Base-by-base conservation (phyloP, 2,329 filamentous ascomycete species). In the Sporothrix sp. region DNA sequence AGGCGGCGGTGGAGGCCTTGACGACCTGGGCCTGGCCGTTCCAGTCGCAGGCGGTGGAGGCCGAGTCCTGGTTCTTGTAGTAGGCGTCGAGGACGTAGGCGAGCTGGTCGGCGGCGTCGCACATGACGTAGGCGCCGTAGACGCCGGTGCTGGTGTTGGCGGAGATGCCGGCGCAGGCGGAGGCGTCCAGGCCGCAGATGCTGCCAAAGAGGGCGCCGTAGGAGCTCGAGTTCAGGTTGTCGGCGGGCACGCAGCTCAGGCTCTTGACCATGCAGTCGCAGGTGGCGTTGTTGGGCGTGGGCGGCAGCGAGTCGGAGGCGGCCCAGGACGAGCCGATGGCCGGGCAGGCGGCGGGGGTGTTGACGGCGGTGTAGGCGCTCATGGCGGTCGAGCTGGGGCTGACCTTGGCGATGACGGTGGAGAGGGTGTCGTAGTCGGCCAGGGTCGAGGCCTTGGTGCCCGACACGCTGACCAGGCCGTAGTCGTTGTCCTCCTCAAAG, bases 401-500 rank as follows among this genome's bases (percentile, higher is more conserved):
- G 48, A 81, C 82, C 54, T 76, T 79, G 57, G 76, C 75, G 58
- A 95, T 80, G 65, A 87, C 77, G 58, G 72, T 79, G 59, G 81
- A 79, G 50, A 95, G 79, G 54, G 79, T 76, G 52, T 76, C 75
- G 70, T 86, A 98, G 70, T 95, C 87, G 33, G 79, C 67, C 60
- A 87, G 75, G 57, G 82, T 85, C 56, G 69, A 76, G 57, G 84
- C 85, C 38, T 70, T 70, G 62, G 72, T 76, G 44, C 71, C 64
- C 56, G 60, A 57, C 54, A 87, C 65, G 53, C 75, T 68, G 54
- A 90, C 83, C 39, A 95, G 78, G 68, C 85, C 93, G 63, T 87
- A 98, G 66, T 96, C 73, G 73, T 97, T 97, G 47, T 63, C 71
- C 68, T 95, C 90, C 73, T 95, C 78, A 73, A 89, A 91, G 75